Base-by-base conservation (phyloP, 371 early-diverging fungal genomes). In the Mortierella sp. region DNA sequence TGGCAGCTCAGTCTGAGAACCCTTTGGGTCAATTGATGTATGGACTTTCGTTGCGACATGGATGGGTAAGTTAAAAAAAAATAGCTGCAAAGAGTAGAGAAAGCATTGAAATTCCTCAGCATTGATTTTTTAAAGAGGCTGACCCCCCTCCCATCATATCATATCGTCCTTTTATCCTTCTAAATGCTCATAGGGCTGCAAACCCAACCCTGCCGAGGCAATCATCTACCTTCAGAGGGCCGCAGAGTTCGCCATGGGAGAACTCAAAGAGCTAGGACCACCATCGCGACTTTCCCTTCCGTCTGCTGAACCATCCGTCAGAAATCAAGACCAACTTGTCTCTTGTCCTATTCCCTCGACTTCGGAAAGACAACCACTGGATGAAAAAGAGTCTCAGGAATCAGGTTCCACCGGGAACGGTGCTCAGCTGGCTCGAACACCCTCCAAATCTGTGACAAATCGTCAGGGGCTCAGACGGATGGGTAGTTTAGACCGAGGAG, bases 1-100 rank as follows among this genome's bases (percentile, higher is more conserved):
- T 92, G 46, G 91, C 96, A 1, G 96, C 96, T n/a, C 85, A 91
- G 47, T 74, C 82, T 25, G 88, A 89, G 21, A 87, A 88, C 72
- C 91, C 95, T 2, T 69, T 94, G 1, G 97, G 95, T 0, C 81
- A 95, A 79, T 88, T 96, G 64, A 89, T 97, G 66, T 96, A 92
- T 73, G 97, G 95, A 7, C 88, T 97, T 62, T 91, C 94, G 18
- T 80, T 96, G 23, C 87, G 97, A 18, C 97, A 97, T 81, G 97
- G 97, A 15, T 96, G 96, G 93, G 76, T 76, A 71, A 67, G 70
- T 37, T 16, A 18, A 5, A 44, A 43, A 37, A 18, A 14, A 3
- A 29, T 6, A 51, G 30, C 1, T 11, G 48, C 18, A 51, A 50
- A 50, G 25, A 61, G 29, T n/a, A 29, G 48, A n/a, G n/a, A n/a